Evolutionary conservation across 164 flowering plant genomes (phyloP), one percentile per base, ranked within the genome.

Genomic region (Buxus sempervirens): DNA sequence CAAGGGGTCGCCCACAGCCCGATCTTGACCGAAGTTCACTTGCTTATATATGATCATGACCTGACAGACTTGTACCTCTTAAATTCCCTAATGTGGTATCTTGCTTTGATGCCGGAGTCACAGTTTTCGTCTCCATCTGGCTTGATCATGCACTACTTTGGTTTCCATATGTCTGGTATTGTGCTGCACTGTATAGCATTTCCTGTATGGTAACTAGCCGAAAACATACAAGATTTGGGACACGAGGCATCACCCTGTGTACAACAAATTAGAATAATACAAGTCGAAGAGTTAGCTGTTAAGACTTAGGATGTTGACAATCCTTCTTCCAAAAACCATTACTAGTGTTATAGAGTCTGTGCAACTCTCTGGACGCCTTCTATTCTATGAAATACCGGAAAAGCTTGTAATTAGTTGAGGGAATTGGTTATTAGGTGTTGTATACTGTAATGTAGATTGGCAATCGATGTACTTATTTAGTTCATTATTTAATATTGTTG

Each of bases 1-100:
- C 95, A n/a, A 77, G 98, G 59, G 98, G 98, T 23, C 88, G 96
- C n/a, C 98, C 98, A 64, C 96, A 93, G 69, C 93, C 93, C 60
- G 93, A 85, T 41, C 87, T 59, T 70, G 98, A 91, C 73, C 84
- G 98, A 23, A 81, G 72, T 71, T 93, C 98, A 10, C 94, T 93
- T 75, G 98, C 98, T 64, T 93, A 89, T 68, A 91, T 93, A 65
- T 93, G 81, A 90, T 36, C 20, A 51, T 54, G 26, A 8, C 16
- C 28, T 24, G 4, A 56, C 51, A 45, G 51, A 45, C 12, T 45
- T 45, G 51, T 45, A 32, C 38, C 3, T 32, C 38, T 32, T 32
- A 32, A 32, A 32, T 32, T 32, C 38, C 38, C 3, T 32, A 32
- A 32, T 32, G 38, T 7, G 38, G 38, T 32, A 32, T 32, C 38